Percentiles rank a stretch among this genome's conserved stretches.
These are phyloP conservation scores for Lenwebbia sp. DNA, from an alignment of 345 rosid genomes.

Conservation along the genomic window DNA sequence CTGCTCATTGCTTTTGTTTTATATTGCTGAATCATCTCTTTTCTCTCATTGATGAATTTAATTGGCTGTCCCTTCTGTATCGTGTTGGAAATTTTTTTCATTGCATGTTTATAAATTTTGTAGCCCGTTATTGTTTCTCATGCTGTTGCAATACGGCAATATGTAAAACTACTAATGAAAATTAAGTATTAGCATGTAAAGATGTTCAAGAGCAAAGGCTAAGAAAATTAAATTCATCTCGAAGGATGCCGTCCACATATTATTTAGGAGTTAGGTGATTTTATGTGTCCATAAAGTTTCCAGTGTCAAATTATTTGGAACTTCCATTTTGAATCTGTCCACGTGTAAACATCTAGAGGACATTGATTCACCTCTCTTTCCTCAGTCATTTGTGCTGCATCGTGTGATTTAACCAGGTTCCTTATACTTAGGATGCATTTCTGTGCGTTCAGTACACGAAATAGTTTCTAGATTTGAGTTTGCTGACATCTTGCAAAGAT, in stretches of 20 bases:
- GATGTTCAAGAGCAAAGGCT: neutral
- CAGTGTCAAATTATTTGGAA: neutral
- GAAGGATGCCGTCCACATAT: neutral
- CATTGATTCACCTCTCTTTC: neutral
- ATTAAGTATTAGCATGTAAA: neutral
- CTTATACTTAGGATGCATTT: neutral
- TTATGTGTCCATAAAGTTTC: neutral
- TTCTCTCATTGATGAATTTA: neutral
- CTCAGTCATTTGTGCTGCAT: neutral
- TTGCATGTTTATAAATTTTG: neutral
- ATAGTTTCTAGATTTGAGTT: neutral
- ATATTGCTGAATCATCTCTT: neutral
- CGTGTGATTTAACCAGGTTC: neutral
- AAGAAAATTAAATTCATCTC: neutral
- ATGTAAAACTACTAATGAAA: neutral
- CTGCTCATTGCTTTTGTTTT: neutral
- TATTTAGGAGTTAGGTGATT: neutral
- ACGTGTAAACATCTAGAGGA: neutral
- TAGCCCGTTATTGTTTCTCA: neutral
- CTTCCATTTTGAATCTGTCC: neutral
- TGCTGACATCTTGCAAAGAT: neutral
- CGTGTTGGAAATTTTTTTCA: neutral
- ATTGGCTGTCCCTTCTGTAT: too few relatives aligned
- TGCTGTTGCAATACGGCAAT: neutral
- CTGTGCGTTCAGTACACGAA: neutral